A percentile compares a stretch with the other conserved stretches of the same genome.
phyloP scores from a whole-genome alignment of 345 rosid genomes.

The Firmiana major region DNA sequence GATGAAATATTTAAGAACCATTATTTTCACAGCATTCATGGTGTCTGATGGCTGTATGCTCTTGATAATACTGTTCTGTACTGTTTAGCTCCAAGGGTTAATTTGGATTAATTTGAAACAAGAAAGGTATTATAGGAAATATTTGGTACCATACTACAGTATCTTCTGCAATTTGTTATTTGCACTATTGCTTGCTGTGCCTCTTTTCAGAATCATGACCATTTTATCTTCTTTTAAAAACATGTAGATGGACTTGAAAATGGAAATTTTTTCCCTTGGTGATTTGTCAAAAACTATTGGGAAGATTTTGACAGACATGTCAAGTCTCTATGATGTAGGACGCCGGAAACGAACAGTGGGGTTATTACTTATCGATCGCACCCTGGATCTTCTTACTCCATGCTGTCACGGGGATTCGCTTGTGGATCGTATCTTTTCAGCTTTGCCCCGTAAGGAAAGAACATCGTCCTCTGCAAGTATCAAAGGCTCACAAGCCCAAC shows the following conservation, averaged over 20 bases:
- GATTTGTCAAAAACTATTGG: slow-evolving; percentile 86
- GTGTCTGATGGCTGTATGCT: not conserved
- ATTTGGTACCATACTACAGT: not conserved
- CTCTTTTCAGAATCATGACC: slow-evolving; percentile 16
- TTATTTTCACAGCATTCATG: not conserved
- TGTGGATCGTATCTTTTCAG: slow-evolving; percentile 74
- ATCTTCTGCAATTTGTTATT: slow-evolving; percentile 8
- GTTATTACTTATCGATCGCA: slow-evolving; percentile 81
- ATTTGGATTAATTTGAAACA: not conserved
- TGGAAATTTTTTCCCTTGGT: slow-evolving; percentile 94
- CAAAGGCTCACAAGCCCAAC: slow-evolving; percentile 51
- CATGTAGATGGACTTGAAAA: slow-evolving; percentile 90
- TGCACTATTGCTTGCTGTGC: slow-evolving; percentile 4
- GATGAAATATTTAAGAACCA: not conserved
- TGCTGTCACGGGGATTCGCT: slow-evolving; percentile 92
- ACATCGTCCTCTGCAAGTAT: slow-evolving; percentile 27
- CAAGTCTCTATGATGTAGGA: slow-evolving; percentile 96
- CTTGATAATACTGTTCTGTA: not conserved
- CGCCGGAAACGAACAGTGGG: slow-evolving; percentile 93
- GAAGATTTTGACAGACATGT: slow-evolving; percentile 92
- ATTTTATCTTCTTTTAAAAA: slow-evolving; percentile 23
- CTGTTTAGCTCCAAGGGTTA: not conserved
- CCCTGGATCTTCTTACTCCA: slow-evolving; percentile 92
- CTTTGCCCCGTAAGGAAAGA: slow-evolving; percentile 72
- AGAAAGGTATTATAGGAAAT: not conserved